Conservation (phyloP, 1,284 basidiomycete genomes). For the Neolentinus lepideus region DNA sequence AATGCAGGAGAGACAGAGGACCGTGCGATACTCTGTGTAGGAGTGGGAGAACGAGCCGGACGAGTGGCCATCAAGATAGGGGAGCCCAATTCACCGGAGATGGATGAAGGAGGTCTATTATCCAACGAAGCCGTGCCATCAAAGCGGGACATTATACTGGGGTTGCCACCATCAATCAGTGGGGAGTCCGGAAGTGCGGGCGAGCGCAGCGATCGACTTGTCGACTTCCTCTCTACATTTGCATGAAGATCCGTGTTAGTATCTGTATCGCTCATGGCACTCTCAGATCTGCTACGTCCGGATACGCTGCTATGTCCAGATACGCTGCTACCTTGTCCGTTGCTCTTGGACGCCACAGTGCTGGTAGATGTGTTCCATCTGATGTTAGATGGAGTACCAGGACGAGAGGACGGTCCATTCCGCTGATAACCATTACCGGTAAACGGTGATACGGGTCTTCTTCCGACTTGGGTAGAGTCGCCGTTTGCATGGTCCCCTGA, state of each 20-base stretch:
- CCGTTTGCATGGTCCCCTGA: conserved; percentile 36
- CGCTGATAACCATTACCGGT: conserved; percentile 54
- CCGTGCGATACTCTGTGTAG: conserved; percentile 31
- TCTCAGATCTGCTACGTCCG: conserved; percentile 52
- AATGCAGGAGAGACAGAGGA: conserved; percentile 50
- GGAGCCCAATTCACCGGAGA: conserved; percentile 47
- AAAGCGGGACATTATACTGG: conserved; percentile 15
- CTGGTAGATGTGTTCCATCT: conserved; percentile 34
- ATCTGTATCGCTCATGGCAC: conserved; percentile 36
- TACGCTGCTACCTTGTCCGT: background rate
- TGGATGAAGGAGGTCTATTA: conserved; percentile 39
- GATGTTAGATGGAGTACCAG: conserved; percentile 67
- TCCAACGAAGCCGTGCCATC: conserved; percentile 13
- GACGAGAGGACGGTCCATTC: conserved; percentile 51
- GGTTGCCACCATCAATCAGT: conserved; percentile 27
- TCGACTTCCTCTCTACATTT: conserved; percentile 23
- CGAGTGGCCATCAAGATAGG: conserved; percentile 34
- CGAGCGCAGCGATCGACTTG: conserved; percentile 38
- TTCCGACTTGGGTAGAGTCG: conserved; percentile 46
- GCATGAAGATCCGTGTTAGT: conserved; percentile 16
- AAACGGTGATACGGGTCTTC: conserved; percentile 62
- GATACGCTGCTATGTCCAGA: conserved; percentile 19
- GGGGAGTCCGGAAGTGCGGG: conserved; percentile 56
- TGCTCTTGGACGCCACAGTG: conserved; percentile 1
- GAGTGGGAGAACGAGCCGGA: conserved; percentile 51